Evolutionary conservation across 345 rosid species (phyloP).

Genomic region (Toxicodendron radicans): DNA sequence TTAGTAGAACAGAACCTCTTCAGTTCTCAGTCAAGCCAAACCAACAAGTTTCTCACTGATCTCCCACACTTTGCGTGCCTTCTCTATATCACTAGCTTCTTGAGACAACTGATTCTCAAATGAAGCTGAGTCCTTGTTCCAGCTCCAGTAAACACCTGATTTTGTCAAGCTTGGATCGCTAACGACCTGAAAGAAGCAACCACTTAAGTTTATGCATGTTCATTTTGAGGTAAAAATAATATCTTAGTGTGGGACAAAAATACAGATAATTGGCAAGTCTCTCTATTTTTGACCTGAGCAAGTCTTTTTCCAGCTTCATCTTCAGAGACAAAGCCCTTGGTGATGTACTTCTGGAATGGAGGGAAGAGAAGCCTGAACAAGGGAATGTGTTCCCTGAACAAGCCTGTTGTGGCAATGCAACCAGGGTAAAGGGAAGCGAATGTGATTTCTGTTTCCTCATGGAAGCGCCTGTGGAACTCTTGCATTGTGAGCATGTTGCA

Average conservation of each 20-base stretch:
- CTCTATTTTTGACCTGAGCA: slow-evolving; percentile 65
- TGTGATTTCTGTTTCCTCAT: slow-evolving; percentile 79
- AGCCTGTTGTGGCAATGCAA: slow-evolving; percentile 95
- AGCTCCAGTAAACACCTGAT: slow-evolving; percentile 97
- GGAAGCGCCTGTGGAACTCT: slow-evolving; percentile 91
- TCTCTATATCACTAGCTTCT: slow-evolving; percentile 84
- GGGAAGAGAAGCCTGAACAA: slow-evolving; percentile 88
- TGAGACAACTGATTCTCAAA: slow-evolving; percentile 91
- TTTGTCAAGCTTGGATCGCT: slow-evolving; percentile 84
- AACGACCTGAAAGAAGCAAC: slow-evolving; percentile 55
- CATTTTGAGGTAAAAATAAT: not conserved
- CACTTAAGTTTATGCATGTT: not conserved
- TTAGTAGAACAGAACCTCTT: not conserved
- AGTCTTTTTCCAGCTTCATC: slow-evolving; percentile 92
- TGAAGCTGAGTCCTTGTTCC: slow-evolving; percentile 94
- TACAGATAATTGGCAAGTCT: not conserved
- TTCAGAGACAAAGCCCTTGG: slow-evolving; percentile 93
- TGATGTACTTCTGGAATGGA: slow-evolving; percentile 96
- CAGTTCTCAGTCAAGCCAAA: slow-evolving; percentile 47
- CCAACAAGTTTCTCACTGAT: slow-evolving; percentile 96
- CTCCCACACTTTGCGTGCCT: slow-evolving; percentile 96
- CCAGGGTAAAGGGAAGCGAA: slow-evolving; percentile 97
- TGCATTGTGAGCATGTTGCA: slow-evolving; percentile 98
- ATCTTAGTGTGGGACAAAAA: not conserved
- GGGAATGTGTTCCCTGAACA: slow-evolving; percentile 96